A percentile compares a stretch with the other conserved stretches of the same genome.
Evolutionary conservation across 2,329 filamentous ascomycete species (phyloP).

Genomic region (Ophiostoma perfectum): DNA sequence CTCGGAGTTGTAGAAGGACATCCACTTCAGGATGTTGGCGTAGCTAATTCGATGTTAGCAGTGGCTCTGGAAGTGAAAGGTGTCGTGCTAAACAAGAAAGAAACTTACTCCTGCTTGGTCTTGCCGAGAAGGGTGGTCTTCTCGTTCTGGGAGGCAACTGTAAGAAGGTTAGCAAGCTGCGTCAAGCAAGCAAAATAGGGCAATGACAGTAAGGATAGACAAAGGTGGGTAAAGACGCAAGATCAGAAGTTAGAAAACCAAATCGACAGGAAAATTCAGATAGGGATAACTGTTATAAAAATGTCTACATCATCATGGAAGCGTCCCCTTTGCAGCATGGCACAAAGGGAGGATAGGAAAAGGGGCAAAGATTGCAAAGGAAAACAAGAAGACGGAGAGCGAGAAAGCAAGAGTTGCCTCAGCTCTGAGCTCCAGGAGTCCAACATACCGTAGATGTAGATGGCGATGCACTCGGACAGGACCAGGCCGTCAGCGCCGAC

Average conservation of each 20-base stretch:
- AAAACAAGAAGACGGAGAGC: slow-evolving; percentile 18
- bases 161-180: slow-evolving; percentile 27
- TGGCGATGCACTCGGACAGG: slow-evolving; percentile 85
- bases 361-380: background rate
- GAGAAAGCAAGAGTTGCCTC: slow-evolving; percentile 9
- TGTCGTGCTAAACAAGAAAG: background rate
- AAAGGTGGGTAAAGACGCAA: slow-evolving; percentile 30
- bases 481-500: slow-evolving; percentile 85
- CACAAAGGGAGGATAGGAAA: background rate
- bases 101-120: slow-evolving; percentile 92
- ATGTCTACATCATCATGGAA: slow-evolving; percentile 68
- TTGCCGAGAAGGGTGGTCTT: slow-evolving; percentile 99
- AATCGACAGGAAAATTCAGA: slow-evolving; percentile 89
- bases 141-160: slow-evolving; percentile 99
- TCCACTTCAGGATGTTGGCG: slow-evolving; percentile 95
- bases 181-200: slow-evolving; percentile 24
- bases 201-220: slow-evolving; percentile 32
- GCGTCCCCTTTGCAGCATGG: slow-evolving; percentile 11
- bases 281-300: slow-evolving; percentile 94
- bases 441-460: slow-evolving; percentile 92
- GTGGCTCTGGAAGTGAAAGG: background rate
- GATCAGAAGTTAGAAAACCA: slow-evolving; percentile 73
- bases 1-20: slow-evolving; percentile 94
- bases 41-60: slow-evolving; percentile 48
- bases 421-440: too few species aligned